Conservation (phyloP, 1,284 basidiomycete genomes). For the Taiwanofungus camphoratus region DNA sequence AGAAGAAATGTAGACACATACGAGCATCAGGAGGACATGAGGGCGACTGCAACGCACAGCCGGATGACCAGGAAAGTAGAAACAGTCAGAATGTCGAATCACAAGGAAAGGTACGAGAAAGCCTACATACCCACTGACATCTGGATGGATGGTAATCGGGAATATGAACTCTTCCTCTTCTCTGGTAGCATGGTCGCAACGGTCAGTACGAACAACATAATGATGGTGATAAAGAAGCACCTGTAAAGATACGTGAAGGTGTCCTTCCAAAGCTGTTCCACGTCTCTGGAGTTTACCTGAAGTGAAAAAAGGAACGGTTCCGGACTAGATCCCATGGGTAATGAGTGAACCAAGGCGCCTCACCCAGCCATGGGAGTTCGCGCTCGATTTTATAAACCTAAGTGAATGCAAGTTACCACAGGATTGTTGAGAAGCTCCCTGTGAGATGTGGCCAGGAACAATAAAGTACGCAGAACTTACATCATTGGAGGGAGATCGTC, state of each 20-base stretch:
- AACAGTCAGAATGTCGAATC: neutral
- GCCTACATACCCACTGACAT: slow-evolving; percentile 59
- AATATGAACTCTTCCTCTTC: slow-evolving; percentile 72
- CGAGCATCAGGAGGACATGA: slow-evolving; percentile 70
- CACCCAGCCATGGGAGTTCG: slow-evolving; percentile 68
- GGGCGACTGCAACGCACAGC: slow-evolving; percentile 30
- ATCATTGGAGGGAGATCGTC: slow-evolving; percentile 73
- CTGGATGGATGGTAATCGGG: slow-evolving; percentile 75
- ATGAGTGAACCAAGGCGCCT: slow-evolving; percentile 3
- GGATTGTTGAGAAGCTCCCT: too few species aligned
- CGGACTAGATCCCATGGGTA: neutral
- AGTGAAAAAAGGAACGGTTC: neutral
- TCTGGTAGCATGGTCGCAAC: slow-evolving; percentile 24
- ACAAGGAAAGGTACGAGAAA: neutral
- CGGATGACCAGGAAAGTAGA: neutral
- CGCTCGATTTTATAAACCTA: slow-evolving; percentile 60
- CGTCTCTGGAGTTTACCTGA: slow-evolving; percentile 61
- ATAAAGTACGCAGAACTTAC: slow-evolving; percentile 35
- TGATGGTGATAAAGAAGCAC: slow-evolving; percentile 24
- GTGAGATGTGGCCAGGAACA: too few species aligned
- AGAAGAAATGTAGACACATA: slow-evolving; percentile 23
- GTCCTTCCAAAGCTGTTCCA: slow-evolving; percentile 76
- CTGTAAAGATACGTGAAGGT: slow-evolving; percentile 66
- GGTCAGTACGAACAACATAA: neutral
- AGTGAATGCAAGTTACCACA: too few species aligned